Evolutionary conservation across 129 eudicot genomes (phyloP), one percentile per base, ranked within the genome.

Genomic region (Solidago caesia): DNA sequence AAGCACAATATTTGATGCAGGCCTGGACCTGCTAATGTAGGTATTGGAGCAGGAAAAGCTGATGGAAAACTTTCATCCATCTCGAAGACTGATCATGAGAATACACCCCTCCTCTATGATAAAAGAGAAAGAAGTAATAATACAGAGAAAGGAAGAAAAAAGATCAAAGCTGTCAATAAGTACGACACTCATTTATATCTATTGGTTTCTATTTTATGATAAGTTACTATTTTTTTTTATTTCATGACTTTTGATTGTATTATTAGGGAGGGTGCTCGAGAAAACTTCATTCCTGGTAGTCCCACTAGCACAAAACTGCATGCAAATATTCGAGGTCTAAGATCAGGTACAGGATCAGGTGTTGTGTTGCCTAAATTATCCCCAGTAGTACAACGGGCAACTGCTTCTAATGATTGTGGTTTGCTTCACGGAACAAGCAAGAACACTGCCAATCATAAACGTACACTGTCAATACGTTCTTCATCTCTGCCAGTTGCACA

Each of bases 401-500:
- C 79, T 55, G 77, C 89, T 68, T 69, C 95, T 48, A 81, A 75
- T 68, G 97, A 92, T 69, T 82, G 88, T 92, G 97, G 89, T 26
- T 67, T 74, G 73, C 80, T 86, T 80, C 87, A 80, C 33, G 84
- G 85, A 67, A 82, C 89, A 77, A 87, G 66, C 70, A 91, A 89
- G 72, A 71, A 81, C 56, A 64, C 82, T 56, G 75, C 52, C 53
- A 89, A 84, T 75, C 92, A 89, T 42, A 92, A 89, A 68, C 87
- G 91, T 43, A 83, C 87, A 14, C 80, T 92, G 60, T 70, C 92
- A 46, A 75, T 85, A 44, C 87, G 96, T 52, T 85, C 97, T 63
- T 70, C 96, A 53, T 92, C 97, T 47, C 92, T 92, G 25, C 96
- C 97, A 58, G 97, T 92, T 65, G 85, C 89, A 51, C 95, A 87